Base-by-base conservation (phyloP, 2,329 filamentous ascomycete genomes). In the Talaromyces sp. region DNA sequence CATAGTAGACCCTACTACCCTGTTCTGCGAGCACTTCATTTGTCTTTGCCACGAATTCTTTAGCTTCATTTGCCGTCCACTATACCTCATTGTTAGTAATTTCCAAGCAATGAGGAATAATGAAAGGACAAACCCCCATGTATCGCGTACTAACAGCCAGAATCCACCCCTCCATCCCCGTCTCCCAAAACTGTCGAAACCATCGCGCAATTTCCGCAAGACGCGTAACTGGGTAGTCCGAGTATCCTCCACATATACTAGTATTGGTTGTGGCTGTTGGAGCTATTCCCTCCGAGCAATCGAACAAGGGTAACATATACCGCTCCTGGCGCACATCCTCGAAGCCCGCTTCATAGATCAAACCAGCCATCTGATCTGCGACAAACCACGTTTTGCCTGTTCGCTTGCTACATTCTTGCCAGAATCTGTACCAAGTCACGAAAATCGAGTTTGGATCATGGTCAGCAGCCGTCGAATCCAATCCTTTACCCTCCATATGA, bases 61-160 rank as follows among this genome's bases (percentile, higher is more conserved):
- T 72, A 19, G 75, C 73, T 64, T 73, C 60, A 19, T 74, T 69
- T 6, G 66, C 62, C 11, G 71, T 70, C 72, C 72, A 75, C 73
- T 75, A 62, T 41, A n/a, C 6, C 16, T 56, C 33, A 14, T 37
- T 31, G 7, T 31, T 7, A 31, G 27, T 31, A 31, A 31, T 31
- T 31, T 5, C n/a, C 16, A 7, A 39, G n/a, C 35, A 37, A 37
- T 31, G 41, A 13, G 24, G 13, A 58, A 22, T 4, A 22, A 13
- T 24, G 4, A 41, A 31, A 31, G 27, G 22, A 66, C 65, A 69
- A 65, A 68, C 72, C 64, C 72, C 71, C 33, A 73, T 66, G 43
- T 71, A 63, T 16, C 64, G 70, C 4, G 73, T 73, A n/a, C 70
- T 62, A 16, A 73, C 64, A 11, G 68, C 65, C 67, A 75, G 67